Evolutionary conservation across 2,329 filamentous ascomycete species (phyloP).

Genomic region (Sporothrix globosa): DNA sequence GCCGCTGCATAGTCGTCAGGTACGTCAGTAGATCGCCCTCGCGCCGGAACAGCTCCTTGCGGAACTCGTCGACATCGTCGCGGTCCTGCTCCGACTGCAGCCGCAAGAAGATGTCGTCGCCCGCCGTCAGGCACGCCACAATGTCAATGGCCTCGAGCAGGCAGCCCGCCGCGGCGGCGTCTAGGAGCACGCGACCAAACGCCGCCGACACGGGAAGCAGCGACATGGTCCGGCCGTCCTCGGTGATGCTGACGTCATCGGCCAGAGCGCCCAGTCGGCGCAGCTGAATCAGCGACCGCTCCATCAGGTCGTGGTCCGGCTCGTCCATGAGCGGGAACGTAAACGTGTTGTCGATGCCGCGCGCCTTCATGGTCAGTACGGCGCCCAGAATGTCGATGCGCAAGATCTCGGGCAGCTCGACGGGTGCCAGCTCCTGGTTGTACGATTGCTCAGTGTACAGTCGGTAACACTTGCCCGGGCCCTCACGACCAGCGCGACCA

Average conservation of each 20-base stretch:
- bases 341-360: constrained; percentile 79
- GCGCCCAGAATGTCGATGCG: constrained; percentile 86
- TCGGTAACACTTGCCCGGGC: constrained; percentile 83
- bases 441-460: constrained; percentile 84
- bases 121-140: constrained; percentile 65
- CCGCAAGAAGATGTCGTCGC: constrained; percentile 65
- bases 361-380: constrained; percentile 89
- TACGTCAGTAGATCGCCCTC: constrained; percentile 69
- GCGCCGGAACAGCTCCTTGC: constrained; percentile 62
- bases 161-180: constrained; percentile 73
- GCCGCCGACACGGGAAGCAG: constrained; percentile 80
- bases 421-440: constrained; percentile 65
- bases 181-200: constrained; percentile 79
- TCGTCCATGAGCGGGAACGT: constrained; percentile 83
- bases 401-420: constrained; percentile 82
- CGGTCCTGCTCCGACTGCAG: constrained; percentile 60
- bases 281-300: constrained; percentile 80
- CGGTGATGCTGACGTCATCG: constrained; percentile 72
- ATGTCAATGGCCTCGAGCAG: constrained; percentile 85
- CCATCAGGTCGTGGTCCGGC: constrained; percentile 75
- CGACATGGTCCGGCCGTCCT: constrained; percentile 74
- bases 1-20: constrained; percentile 65
- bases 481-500: constrained; percentile 91
- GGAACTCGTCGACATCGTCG: constrained; percentile 57
- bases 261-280: constrained; percentile 76